Conservation (phyloP, 352 stramenopile species). For the Albugo laibachii region DNA sequence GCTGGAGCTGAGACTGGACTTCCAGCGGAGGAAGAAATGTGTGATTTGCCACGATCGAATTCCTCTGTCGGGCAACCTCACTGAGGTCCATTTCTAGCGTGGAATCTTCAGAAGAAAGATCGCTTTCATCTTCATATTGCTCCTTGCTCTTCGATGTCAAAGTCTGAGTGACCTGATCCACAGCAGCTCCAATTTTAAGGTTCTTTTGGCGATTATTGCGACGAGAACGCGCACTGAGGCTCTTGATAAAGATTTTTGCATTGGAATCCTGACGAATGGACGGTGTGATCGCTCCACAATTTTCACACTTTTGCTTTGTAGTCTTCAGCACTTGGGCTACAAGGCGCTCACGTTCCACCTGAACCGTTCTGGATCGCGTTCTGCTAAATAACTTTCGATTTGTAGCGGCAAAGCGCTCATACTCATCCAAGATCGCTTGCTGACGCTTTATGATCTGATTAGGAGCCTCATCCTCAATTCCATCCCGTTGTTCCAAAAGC, state of each 20-base stretch:
- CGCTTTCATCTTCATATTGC: slow-evolving; percentile 8
- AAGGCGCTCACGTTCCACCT: slow-evolving; percentile 66
- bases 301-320: slow-evolving; percentile 90
- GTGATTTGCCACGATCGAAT: too few relatives aligned
- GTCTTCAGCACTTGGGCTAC: slow-evolving; percentile 80
- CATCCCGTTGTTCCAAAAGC: slow-evolving; percentile 72
- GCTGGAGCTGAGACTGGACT: slow-evolving; percentile 87
- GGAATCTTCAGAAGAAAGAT: slow-evolving; percentile 31
- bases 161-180: slow-evolving; percentile 21
- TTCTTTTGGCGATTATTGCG: slow-evolving; percentile 74
- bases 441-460: slow-evolving; percentile 55
- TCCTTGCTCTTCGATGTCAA: slow-evolving; percentile 68
- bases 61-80: slow-evolving; percentile 50
- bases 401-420: slow-evolving; percentile 70
- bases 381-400: slow-evolving; percentile 3
- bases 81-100: slow-evolving; percentile 1
- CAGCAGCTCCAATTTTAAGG: slow-evolving; percentile 51
- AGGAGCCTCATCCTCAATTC: slow-evolving; percentile 58
- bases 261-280: slow-evolving; percentile 92
- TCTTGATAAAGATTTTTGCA: slow-evolving; percentile 96
- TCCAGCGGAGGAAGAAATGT: slow-evolving; percentile 87
- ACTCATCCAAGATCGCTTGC: slow-evolving; percentile 77
- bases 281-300: slow-evolving; percentile 91
- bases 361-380: slow-evolving; percentile 27
- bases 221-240: slow-evolving; percentile 51